Percentiles rank a stretch among this genome's conserved stretches.
phyloP scores from a whole-genome alignment of 106 monocot genomes.

The Narthecium ossifragum region DNA sequence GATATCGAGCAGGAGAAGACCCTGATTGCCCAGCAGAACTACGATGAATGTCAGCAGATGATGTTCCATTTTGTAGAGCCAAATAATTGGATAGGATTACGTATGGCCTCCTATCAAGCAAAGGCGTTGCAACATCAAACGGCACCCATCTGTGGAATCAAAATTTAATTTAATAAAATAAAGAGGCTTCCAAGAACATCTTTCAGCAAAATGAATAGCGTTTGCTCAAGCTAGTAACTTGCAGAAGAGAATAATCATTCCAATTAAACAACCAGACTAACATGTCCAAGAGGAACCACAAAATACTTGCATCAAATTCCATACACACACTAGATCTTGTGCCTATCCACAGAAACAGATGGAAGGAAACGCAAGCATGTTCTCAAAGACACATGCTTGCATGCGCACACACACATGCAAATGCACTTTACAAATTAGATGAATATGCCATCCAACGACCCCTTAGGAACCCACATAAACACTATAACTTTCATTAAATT shows the following conservation, averaged over 20 bases:
- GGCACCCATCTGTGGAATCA: slow-evolving; percentile 61
- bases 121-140: slow-evolving; percentile 44
- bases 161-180: neutral
- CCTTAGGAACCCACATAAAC: neutral
- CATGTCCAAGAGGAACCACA: no score
- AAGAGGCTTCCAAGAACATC: neutral
- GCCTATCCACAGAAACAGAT: neutral
- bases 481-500: neutral
- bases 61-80: neutral
- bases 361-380: neutral
- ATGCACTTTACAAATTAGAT: no score
- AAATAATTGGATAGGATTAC: slow-evolving; percentile 44
- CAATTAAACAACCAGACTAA: no score
- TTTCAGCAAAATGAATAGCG: neutral
- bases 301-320: no score
- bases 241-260: no score
- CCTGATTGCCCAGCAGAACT: slow-evolving; percentile 1
- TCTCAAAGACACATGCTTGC: neutral
- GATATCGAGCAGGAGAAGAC: neutral
- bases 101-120: slow-evolving; percentile 52
- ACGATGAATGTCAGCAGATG: slow-evolving; percentile 5
- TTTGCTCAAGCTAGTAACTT: no score
- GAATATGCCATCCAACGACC: neutral
- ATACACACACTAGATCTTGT: neutral
- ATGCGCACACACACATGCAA: no score